Evolutionary conservation across 2,329 filamentous ascomycete genomes (phyloP).

Genomic region (Fusarium burgessii): DNA sequence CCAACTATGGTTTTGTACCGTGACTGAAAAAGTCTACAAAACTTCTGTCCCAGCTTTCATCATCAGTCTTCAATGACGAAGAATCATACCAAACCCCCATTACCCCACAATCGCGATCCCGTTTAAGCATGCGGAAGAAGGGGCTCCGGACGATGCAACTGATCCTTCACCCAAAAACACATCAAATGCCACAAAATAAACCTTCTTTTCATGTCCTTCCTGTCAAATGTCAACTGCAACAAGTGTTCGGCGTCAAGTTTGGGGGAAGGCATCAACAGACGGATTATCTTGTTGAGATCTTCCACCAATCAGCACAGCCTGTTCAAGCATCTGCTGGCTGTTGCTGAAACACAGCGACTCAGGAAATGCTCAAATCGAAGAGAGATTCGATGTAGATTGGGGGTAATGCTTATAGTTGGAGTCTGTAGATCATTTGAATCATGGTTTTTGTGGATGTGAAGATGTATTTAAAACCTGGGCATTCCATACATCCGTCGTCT

Average conservation of each 20-base stretch:
- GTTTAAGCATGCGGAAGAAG: background rate
- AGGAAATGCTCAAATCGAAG: accelerated
- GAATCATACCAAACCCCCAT: background rate
- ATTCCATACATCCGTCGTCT: background rate
- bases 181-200: background rate
- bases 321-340: accelerated
- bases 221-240: background rate
- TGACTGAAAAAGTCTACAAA: no score
- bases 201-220: background rate
- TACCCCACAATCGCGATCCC: background rate
- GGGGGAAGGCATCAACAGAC: background rate
- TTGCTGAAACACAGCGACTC: background rate
- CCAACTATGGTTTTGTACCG: no score
- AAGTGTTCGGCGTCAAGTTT: background rate
- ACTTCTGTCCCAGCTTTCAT: background rate
- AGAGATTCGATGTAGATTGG: background rate
- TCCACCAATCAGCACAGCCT: conserved; percentile 1
- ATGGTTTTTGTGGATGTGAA: accelerated
- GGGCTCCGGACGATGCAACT: background rate
- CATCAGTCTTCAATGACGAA: no score
- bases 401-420: background rate
- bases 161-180: background rate
- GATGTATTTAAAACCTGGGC: background rate
- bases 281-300: background rate
- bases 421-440: accelerated